Base-by-base conservation (phyloP, 2,329 filamentous ascomycete species). In the Ophiocordyceps camponoti-floridani region DNA sequence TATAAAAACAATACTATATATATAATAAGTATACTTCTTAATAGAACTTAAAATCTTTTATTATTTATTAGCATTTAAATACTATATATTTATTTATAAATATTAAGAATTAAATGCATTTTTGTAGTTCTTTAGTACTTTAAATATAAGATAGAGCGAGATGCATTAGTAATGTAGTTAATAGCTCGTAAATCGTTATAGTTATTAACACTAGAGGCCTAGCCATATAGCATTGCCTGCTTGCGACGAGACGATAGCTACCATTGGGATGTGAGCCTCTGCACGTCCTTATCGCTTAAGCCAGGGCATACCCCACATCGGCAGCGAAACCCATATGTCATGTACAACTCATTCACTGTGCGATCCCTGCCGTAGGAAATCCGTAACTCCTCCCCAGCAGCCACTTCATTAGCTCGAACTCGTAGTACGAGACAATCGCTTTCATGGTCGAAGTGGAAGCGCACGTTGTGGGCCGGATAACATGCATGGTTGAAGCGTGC, bases 401-500 rank as follows among this genome's bases (percentile, higher is more conserved):
- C 43, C 9, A 75, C 57, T 1, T 43, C 44, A 2, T 62, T 54
- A 2, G 51, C 54, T 9, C 52, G 53, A 2, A 68, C 59, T 1
- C 55, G 58, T 47, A 77, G 59, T 1, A 61, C 54, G 31, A 79
- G 63, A 3, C 58, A 53, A 7, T 57, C 49, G 1, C 49, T 46
- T 0, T 45, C 38, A 0, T 43, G 6, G 43, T 70, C 61, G 49
- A 65, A 73, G 1, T 42, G 49, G 51, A 70, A 77, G 2, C 57
- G 49, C 26, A 74, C 53, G 40, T 67, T 72, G 45, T 62, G 54
- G 3, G 50, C 54, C 0, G 64, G 60, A 2, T 50, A 47, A 51
- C 75, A 79, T 0, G 72, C 67, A 52, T 79, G 75, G 52, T 79
- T 79, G 57, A 79, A 77, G 2, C 73, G 63, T 0, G 72, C 68